A percentile compares a stretch with the other conserved stretches of the same genome.
These are phyloP conservation scores for Plasmodium chabaudi DNA, from an alignment of 169 alveolate genomes.

Conservation along the genomic window DNA sequence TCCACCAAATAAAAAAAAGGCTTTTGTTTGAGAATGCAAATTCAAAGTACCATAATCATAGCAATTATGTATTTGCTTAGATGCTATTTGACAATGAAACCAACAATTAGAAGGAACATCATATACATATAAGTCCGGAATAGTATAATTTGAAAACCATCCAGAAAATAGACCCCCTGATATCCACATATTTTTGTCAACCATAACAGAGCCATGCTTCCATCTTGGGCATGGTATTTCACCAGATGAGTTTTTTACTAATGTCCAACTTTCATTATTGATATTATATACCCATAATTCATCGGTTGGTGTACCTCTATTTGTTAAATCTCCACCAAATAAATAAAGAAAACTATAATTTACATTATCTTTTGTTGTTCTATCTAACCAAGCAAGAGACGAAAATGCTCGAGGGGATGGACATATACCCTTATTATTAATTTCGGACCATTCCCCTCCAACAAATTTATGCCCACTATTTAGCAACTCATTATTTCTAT, in stretches of 20 bases:
- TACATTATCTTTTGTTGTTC: slow-evolving; percentile 55
- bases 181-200: slow-evolving; percentile 77
- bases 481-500: slow-evolving; percentile 49
- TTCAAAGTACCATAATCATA: slow-evolving; percentile 77
- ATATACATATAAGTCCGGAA: slow-evolving; percentile 74
- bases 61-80: slow-evolving; percentile 61
- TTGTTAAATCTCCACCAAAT: slow-evolving; percentile 72
- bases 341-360: slow-evolving; percentile 44
- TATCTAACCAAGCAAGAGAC: slow-evolving; percentile 71
- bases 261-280: slow-evolving; percentile 57
- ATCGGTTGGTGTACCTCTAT: slow-evolving; percentile 72
- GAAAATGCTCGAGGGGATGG: slow-evolving; percentile 69
- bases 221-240: slow-evolving; percentile 75
- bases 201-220: slow-evolving; percentile 76
- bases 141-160: slow-evolving; percentile 74
- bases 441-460: slow-evolving; percentile 73
- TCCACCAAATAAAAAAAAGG: slow-evolving; percentile 76
- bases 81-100: slow-evolving; percentile 71
- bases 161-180: slow-evolving; percentile 76
- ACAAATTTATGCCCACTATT: slow-evolving; percentile 67
- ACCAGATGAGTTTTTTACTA: slow-evolving; percentile 63
- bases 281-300: slow-evolving; percentile 77
- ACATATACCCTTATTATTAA: slow-evolving; percentile 24
- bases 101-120: slow-evolving; percentile 77
- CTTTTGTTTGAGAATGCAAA: slow-evolving; percentile 69